These are phyloP conservation scores for Daldinia decipiens DNA, from an alignment of 495 filamentous ascomycete genomes.

Conservation along the genomic window DNA sequence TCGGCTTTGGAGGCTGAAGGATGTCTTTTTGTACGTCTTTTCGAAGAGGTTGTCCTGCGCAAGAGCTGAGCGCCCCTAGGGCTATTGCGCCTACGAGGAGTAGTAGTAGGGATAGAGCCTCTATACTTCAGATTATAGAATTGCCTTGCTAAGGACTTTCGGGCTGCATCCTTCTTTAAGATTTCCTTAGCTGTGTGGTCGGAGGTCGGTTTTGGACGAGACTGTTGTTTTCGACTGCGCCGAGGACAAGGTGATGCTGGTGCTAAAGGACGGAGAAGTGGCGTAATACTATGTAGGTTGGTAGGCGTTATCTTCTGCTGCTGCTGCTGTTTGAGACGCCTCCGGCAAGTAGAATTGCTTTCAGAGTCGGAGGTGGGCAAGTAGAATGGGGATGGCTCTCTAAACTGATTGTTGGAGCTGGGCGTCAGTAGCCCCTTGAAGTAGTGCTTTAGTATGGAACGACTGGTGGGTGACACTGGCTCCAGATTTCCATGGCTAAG, in stretches of 20 bases:
- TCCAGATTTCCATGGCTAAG: background rate
- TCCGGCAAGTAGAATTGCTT: background rate
- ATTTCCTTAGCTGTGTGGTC: background rate
- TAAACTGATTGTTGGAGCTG: too few species aligned
- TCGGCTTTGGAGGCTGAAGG: too few species aligned
- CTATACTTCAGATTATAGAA: background rate
- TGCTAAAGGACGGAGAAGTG: background rate
- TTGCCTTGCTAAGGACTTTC: background rate
- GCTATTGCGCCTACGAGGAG: background rate
- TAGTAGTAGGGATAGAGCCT: too few species aligned
- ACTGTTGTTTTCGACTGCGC: background rate
- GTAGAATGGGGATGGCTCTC: constrained; percentile 2
- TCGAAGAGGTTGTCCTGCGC: background rate
- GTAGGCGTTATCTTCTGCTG: background rate
- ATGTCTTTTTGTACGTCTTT: background rate
- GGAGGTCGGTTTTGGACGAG: background rate
- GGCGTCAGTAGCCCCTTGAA: too few species aligned
- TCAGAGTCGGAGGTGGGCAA: background rate
- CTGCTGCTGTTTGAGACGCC: background rate
- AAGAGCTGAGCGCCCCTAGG: background rate
- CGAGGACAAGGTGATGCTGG: background rate
- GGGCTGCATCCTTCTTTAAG: background rate
- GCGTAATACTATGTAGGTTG: background rate
- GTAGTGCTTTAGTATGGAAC: background rate
- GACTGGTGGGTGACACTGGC: background rate